These are phyloP conservation scores for Begonia loranthoides DNA, from an alignment of 306 rosid genomes.

Conservation along the genomic window DNA sequence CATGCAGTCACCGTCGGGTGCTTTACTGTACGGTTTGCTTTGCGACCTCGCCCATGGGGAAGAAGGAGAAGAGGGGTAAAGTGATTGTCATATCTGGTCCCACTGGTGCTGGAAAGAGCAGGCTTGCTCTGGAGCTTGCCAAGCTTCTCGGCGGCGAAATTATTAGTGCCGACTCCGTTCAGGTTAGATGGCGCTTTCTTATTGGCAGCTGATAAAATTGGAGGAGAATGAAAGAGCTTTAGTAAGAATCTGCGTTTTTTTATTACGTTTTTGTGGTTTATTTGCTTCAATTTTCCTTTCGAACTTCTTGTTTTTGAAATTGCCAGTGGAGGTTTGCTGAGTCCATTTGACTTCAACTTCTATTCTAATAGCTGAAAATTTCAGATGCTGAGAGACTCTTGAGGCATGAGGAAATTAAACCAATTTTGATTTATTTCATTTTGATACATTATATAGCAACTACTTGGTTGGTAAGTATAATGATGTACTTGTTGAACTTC, in stretches of 20 bases:
- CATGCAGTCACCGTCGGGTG: constrained; percentile 23
- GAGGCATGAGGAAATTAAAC: not conserved
- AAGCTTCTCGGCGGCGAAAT: constrained; percentile 84
- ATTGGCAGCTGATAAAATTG: constrained; percentile 3
- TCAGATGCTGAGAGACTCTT: not conserved
- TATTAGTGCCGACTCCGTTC: constrained; percentile 86
- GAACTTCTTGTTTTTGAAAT: not conserved
- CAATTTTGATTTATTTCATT: not conserved
- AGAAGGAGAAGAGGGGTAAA: constrained; percentile 35
- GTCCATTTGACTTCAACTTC: no score
- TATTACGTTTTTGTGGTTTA: not conserved
- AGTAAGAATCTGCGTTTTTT: not conserved
- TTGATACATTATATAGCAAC: not conserved
- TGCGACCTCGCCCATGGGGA: constrained; percentile 19
- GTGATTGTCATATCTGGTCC: constrained; percentile 83
- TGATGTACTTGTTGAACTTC: not conserved
- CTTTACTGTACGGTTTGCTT: constrained; percentile 20
- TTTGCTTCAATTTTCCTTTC: not conserved
- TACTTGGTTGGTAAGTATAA: not conserved
- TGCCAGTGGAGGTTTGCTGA: no score
- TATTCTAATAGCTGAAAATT: not conserved
- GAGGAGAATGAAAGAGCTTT: not conserved
- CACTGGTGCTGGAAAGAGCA: constrained; percentile 82
- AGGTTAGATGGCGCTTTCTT: constrained; percentile 28
- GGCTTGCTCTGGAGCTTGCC: constrained; percentile 77